Base-by-base conservation (phyloP, 805 yeast genomes). In the Starmerella scarabaei region DNA sequence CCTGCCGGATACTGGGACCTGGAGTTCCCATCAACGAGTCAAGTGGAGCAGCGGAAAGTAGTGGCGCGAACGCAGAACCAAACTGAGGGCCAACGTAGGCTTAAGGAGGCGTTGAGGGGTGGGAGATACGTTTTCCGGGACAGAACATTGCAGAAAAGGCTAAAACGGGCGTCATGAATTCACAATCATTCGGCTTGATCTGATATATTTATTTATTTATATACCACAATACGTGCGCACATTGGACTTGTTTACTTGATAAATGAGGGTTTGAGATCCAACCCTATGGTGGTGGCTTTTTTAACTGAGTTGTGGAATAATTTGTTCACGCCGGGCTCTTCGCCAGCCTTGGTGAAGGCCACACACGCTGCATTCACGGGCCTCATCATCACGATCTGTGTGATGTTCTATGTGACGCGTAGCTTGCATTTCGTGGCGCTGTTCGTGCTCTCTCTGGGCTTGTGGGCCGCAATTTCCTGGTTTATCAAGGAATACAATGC, bases 391-490 rank as follows among this genome's bases (percentile, higher is more conserved):
- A 68, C 81, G 1, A 65, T 88, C 44, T 45, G 64, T 1, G 62
- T 67, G 42, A 69, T 88, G 62, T 72, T 68, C 49, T 57, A 75
- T 35, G 73, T 81, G 24, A 64, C 73, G 21, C 71, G 77, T 11
- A 68, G 66, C 51, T 70, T 81, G 41, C 98, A 91, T 59, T 65
- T 73, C 57, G 59, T 75, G 52, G 58, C 72, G 43, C 53, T 77
- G 45, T 54, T 69, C 33, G 63, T 72, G 19, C 68, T 84, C 37
- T 73, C 88, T 0, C 40, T 70, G 6, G 62, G 75, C 16, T 65
- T 91, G 19, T 91, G 94, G 80, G 78, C 66, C 0, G 68, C 81
- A 1, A 77, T 88, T 38, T 72, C 85, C 12, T 91, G 98, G 98
- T 91, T 88, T 55, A 72, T 86, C 12, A 56, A 58, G 9, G 96